A percentile compares a stretch with the other conserved stretches of the same genome.
These are phyloP conservation scores for Psilocybe azurescens DNA, from an alignment of 768 basidiomycete species.

Conservation along the genomic window DNA sequence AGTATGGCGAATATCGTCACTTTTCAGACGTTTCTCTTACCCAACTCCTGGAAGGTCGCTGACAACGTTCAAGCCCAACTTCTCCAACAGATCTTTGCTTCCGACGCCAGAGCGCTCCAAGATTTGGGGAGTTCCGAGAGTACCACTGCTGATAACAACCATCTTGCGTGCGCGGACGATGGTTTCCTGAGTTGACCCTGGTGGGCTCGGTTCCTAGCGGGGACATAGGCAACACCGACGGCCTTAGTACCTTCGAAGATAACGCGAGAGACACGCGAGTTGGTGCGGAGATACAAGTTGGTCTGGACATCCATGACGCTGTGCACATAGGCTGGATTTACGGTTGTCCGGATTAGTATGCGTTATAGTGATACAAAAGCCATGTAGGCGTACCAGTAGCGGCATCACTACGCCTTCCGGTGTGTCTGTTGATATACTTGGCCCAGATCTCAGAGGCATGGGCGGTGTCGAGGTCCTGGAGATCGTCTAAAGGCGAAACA, in stretches of 20 bases:
- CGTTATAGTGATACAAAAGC: background rate
- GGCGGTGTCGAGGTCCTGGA: constrained; percentile 67
- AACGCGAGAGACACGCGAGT: constrained; percentile 70
- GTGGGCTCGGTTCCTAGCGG: constrained; percentile 62
- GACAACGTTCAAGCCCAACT: constrained; percentile 64
- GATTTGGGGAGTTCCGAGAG: constrained; percentile 75
- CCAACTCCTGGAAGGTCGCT: constrained; percentile 76
- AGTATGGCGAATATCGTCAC: background rate
- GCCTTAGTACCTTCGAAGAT: constrained; percentile 77
- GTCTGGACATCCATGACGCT: constrained; percentile 71
- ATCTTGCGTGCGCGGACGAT: constrained; percentile 70
- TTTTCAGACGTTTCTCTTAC: constrained; percentile 35
- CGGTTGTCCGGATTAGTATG: background rate
- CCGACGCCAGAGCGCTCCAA: constrained; percentile 78
- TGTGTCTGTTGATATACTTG: constrained; percentile 78
- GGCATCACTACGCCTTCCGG: constrained; percentile 73
- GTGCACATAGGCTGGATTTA: constrained; percentile 61
- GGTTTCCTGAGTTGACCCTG: constrained; percentile 59
- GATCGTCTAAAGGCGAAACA: constrained; percentile 52
- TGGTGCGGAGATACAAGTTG: constrained; percentile 71
- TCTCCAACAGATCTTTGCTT: constrained; percentile 54
- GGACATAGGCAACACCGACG: constrained; percentile 74
- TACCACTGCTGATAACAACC: constrained; percentile 70
- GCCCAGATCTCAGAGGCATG: constrained; percentile 78
- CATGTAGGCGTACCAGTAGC: constrained; percentile 53